A percentile compares a stretch with the other conserved stretches of the same genome.
phyloP scores from a whole-genome alignment of 495 filamentous ascomycete species.

The Lindgomyces ingoldianus region DNA sequence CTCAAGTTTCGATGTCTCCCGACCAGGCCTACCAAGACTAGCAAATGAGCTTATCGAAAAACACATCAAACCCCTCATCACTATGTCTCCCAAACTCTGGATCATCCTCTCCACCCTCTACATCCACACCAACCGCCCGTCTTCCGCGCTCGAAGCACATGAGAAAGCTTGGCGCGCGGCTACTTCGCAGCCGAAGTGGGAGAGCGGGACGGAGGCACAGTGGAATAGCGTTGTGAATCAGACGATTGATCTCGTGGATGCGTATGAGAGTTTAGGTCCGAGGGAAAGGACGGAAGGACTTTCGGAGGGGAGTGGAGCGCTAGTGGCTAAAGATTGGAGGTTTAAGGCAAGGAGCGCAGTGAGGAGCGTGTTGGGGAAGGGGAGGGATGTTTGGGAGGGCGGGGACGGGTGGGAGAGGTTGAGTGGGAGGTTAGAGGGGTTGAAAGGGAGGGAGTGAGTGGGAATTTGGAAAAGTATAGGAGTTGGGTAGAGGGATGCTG shows the following conservation, averaged over 20 bases:
- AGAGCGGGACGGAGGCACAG: slow-evolving; percentile 43
- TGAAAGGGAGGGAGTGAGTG: slow-evolving; percentile 49
- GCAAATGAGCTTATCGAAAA: slow-evolving; percentile 73
- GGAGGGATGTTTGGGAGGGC: slow-evolving; percentile 80
- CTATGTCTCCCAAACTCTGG: slow-evolving; percentile 74
- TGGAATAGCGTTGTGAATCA: slow-evolving; percentile 65
- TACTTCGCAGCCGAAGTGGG: slow-evolving; percentile 52
- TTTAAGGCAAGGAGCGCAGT: slow-evolving; percentile 85
- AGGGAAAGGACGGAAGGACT: slow-evolving; percentile 52
- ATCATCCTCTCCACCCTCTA: slow-evolving; percentile 68
- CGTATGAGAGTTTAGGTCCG: slow-evolving; percentile 65
- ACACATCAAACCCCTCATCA: slow-evolving; percentile 77
- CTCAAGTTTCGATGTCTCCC: slow-evolving; percentile 36
- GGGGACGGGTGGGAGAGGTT: slow-evolving; percentile 69
- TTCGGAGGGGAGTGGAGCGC: slow-evolving; percentile 46
- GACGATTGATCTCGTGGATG: slow-evolving; percentile 64
- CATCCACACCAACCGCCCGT: slow-evolving; percentile 66
- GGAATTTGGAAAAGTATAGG: too few species aligned
- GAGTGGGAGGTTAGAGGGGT: slow-evolving; percentile 58
- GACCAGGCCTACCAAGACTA: slow-evolving; percentile 49
- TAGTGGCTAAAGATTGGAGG: slow-evolving; percentile 70
- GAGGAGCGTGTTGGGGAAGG: slow-evolving; percentile 76
- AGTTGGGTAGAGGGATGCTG: too few species aligned
- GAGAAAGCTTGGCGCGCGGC: slow-evolving; percentile 85
- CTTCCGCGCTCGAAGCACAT: slow-evolving; percentile 72